These are phyloP conservation scores for Lepidium africanum DNA, from an alignment of 345 rosid genomes.

Conservation along the genomic window DNA sequence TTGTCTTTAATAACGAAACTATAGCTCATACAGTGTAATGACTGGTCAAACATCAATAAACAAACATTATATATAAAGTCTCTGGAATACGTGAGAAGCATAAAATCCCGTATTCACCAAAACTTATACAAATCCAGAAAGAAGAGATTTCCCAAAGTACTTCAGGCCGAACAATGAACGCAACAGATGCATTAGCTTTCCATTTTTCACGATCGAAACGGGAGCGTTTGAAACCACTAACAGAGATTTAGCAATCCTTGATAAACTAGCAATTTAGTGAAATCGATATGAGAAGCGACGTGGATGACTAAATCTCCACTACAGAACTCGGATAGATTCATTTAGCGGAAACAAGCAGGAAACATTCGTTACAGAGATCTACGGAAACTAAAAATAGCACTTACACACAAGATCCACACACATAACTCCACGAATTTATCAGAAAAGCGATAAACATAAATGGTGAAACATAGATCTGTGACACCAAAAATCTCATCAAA, in stretches of 20 bases:
- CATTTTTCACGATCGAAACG: not conserved
- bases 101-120: not conserved
- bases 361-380: not conserved
- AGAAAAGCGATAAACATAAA: slow-evolving; percentile 23
- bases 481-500: slow-evolving; percentile 18
- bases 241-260: not conserved
- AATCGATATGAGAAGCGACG: not conserved
- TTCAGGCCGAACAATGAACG: not conserved
- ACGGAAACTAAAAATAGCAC: slow-evolving; percentile 27
- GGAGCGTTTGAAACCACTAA: not conserved
- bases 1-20: slow-evolving; percentile 7
- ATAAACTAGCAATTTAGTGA: not conserved
- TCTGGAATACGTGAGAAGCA: slow-evolving; percentile 11
- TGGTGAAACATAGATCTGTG: slow-evolving; percentile 22
- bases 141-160: not conserved
- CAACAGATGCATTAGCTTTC: not conserved
- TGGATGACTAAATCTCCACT: not conserved
- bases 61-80: not conserved
- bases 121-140: not conserved
- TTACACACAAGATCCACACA: slow-evolving; percentile 50
- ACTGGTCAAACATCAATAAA: slow-evolving; percentile 7
- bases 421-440: slow-evolving; percentile 31
- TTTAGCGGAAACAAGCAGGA: not conserved
- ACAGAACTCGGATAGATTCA: not conserved
- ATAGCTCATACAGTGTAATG: not conserved